Conservation (phyloP, 2,329 filamentous ascomycete genomes). For the Cadophora sp. region DNA sequence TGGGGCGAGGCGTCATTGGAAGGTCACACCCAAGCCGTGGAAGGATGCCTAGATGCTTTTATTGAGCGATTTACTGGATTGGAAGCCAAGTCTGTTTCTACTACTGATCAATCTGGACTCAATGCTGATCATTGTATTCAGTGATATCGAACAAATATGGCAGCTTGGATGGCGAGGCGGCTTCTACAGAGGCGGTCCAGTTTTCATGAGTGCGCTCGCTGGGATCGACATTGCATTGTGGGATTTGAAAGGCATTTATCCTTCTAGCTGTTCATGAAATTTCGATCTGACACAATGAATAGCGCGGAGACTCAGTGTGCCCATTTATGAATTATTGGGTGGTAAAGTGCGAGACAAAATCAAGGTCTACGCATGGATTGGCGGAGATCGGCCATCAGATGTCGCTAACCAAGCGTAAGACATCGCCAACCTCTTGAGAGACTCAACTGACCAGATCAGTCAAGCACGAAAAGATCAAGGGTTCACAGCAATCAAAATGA, state of each 20-base stretch:
- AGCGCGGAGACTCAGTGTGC: constrained; percentile 66
- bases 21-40: constrained; percentile 73
- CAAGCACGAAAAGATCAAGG: constrained; percentile 65
- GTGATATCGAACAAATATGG: constrained; percentile 82
- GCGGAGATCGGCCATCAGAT: constrained; percentile 73
- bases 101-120: neutral
- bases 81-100: constrained; percentile 69
- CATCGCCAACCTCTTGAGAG: neutral
- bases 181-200: constrained; percentile 80
- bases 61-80: constrained; percentile 66
- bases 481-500: constrained; percentile 77
- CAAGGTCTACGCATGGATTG: constrained; percentile 80
- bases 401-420: constrained; percentile 66
- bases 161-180: constrained; percentile 72
- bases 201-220: constrained; percentile 80
- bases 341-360: constrained; percentile 75
- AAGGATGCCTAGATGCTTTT: constrained; percentile 75
- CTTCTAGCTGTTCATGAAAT: neutral
- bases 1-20: constrained; percentile 83
- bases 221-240: constrained; percentile 70
- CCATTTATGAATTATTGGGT: constrained; percentile 75
- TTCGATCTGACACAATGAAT: neutral
- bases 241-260: constrained; percentile 35
- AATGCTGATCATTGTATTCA: neutral
- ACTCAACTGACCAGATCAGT: constrained; percentile 44